Evolutionary conservation across 768 basidiomycete genomes (phyloP).

Genomic region (Phylloporus rhodoxanthus): DNA sequence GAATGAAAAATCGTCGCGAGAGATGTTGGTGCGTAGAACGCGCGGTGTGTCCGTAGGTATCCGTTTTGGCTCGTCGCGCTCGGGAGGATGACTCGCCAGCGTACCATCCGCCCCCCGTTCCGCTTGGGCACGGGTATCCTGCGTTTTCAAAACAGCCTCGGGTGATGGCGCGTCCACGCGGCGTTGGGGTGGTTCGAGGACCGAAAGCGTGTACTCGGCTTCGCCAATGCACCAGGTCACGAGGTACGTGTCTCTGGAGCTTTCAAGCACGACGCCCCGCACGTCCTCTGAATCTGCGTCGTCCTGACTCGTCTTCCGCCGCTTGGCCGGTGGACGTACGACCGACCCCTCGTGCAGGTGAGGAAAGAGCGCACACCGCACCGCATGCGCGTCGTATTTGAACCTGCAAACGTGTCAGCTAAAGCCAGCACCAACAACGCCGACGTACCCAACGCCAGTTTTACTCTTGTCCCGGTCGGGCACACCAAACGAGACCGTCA

Average conservation of each 20-base stretch:
- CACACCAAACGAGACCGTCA: constrained; percentile 47
- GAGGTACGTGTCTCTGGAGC: constrained; percentile 20
- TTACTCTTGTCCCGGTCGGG: constrained; percentile 27
- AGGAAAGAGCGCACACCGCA: constrained; percentile 44
- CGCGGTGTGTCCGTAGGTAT: not conserved
- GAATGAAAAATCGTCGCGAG: constrained; percentile 19
- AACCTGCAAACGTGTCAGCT: constrained; percentile 33
- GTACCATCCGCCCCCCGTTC: not conserved
- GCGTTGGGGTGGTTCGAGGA: constrained; percentile 6
- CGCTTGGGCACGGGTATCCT: not conserved
- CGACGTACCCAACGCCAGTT: constrained; percentile 41
- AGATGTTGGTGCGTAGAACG: constrained; percentile 16
- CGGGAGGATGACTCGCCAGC: too few species aligned
- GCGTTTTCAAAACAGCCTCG: constrained; percentile 5
- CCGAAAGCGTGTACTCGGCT: constrained; percentile 16
- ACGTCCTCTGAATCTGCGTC: constrained; percentile 12
- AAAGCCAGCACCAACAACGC: constrained; percentile 1
- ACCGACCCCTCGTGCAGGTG: constrained; percentile 14
- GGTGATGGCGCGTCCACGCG: not conserved
- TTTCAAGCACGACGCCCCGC: constrained; percentile 24
- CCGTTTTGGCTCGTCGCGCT: not conserved
- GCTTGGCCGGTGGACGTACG: constrained; percentile 19
- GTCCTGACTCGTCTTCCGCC: constrained; percentile 21
- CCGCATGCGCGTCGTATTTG: constrained; percentile 44
- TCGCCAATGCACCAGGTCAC: constrained; percentile 13